Percentiles rank a stretch among this genome's conserved stretches.
phyloP scores from a whole-genome alignment of 2,329 filamentous ascomycete species.

The Beauveria bassiana region DNA sequence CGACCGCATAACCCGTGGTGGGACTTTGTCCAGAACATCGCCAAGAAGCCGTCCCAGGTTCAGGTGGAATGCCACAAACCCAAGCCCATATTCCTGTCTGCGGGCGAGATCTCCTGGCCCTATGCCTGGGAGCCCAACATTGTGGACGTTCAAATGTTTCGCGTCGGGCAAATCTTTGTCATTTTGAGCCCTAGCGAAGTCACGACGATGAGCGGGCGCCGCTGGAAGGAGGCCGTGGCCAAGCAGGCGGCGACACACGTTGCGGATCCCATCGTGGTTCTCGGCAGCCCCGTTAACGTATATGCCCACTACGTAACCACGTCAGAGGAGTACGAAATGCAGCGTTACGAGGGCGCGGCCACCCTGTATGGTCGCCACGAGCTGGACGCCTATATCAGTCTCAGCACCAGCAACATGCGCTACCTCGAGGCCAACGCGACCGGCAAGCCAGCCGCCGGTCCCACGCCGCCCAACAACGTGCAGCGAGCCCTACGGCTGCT shows the following conservation, averaged over 20 bases:
- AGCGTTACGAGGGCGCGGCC: slow-evolving; percentile 91
- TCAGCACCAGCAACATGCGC: slow-evolving; percentile 58
- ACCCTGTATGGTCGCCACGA: slow-evolving; percentile 82
- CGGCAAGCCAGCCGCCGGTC: slow-evolving; percentile 41
- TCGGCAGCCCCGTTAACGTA: slow-evolving; percentile 82
- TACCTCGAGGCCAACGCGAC: slow-evolving; percentile 29
- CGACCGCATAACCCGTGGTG: slow-evolving; percentile 72
- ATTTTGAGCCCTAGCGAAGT: slow-evolving; percentile 81
- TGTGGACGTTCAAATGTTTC: slow-evolving; percentile 78
- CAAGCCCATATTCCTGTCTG: slow-evolving; percentile 82
- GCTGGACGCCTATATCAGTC: slow-evolving; percentile 78
- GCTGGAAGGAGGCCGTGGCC: slow-evolving; percentile 69
- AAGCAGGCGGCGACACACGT: slow-evolving; percentile 40
- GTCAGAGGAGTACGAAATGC: slow-evolving; percentile 71
- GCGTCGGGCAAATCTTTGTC: slow-evolving; percentile 76
- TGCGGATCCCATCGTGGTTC: slow-evolving; percentile 60
- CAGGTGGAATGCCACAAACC: slow-evolving; percentile 70
- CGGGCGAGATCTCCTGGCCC: slow-evolving; percentile 68
- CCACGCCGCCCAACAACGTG: slow-evolving; percentile 69
- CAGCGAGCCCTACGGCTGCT: slow-evolving; percentile 70
- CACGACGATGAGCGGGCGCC: slow-evolving; percentile 83
- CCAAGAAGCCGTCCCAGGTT: slow-evolving; percentile 61
- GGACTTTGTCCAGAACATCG: slow-evolving; percentile 62
- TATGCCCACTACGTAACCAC: slow-evolving; percentile 80
- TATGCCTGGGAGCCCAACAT: slow-evolving; percentile 89